These are phyloP conservation scores for Juncus effusus DNA, from an alignment of 176 grass and related monocot genomes.

Conservation along the genomic window DNA sequence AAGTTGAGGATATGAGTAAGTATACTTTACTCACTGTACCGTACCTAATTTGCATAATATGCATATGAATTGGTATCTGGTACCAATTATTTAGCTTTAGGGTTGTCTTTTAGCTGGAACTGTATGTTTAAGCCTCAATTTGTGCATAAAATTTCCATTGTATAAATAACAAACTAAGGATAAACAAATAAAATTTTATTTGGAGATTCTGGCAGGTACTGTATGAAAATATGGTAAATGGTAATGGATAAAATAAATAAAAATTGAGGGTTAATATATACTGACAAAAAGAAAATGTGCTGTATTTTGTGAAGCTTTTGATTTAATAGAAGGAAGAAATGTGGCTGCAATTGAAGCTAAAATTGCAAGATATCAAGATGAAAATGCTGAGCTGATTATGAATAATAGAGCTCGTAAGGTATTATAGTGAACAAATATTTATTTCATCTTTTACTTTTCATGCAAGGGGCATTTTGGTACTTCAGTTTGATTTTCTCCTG, in stretches of 20 bases:
- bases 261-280: slow-evolving; percentile 2
- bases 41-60: not conserved
- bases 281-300: slow-evolving; percentile 6
- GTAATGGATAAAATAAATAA: not conserved
- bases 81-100: not conserved
- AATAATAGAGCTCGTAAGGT: slow-evolving; percentile 75
- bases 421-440: slow-evolving; percentile 8
- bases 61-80: not conserved
- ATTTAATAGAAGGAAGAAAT: slow-evolving; percentile 69
- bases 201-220: no score
- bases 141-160: slow-evolving; percentile 2
- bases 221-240: no score
- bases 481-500: no score
- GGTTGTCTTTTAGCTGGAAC: no score
- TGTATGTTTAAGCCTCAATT: not conserved
- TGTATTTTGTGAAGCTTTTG: slow-evolving; percentile 48
- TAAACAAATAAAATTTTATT: not conserved
- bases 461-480: no score
- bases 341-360: slow-evolving; percentile 67
- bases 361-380: slow-evolving; percentile 68
- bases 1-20: slow-evolving; percentile 96
- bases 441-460: not conserved
- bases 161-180: not conserved
- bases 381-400: slow-evolving; percentile 77
- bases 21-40: not conserved